Evolutionary conservation across 2,329 filamentous ascomycete genomes (phyloP).

Genomic region (Phaeomoniella chlamydospora): DNA sequence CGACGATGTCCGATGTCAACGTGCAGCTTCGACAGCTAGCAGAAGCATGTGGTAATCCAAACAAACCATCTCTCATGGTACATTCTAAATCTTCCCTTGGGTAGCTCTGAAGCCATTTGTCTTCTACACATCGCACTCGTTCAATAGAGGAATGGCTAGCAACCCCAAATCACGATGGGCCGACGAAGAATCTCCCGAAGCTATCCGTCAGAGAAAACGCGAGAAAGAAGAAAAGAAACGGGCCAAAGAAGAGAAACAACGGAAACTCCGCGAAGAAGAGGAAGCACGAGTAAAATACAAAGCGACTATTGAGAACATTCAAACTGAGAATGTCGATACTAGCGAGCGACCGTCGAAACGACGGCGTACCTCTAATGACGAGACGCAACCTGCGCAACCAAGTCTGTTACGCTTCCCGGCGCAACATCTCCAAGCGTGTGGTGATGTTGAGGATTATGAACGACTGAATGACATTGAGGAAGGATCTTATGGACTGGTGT

Average conservation of each 20-base stretch:
- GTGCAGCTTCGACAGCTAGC: background rate
- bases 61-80: no score
- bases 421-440: slow-evolving; percentile 53
- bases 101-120: no score
- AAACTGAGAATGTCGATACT: slow-evolving; percentile 12
- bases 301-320: slow-evolving; percentile 16
- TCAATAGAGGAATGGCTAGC: slow-evolving; percentile 47
- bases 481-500: slow-evolving; percentile 90
- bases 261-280: slow-evolving; percentile 41
- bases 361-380: slow-evolving; percentile 44
- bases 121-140: no score
- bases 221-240: slow-evolving; percentile 87
- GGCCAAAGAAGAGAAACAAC: slow-evolving; percentile 68
- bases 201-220: slow-evolving; percentile 51
- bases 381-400: slow-evolving; percentile 10
- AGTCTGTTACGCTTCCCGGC: slow-evolving; percentile 59
- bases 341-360: slow-evolving; percentile 39
- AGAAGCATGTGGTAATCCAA: no score
- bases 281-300: slow-evolving; percentile 20
- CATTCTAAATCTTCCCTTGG: no score
- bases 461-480: slow-evolving; percentile 95
- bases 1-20: background rate
- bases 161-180: slow-evolving; percentile 72
- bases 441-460: slow-evolving; percentile 77
- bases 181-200: slow-evolving; percentile 61